A percentile compares a stretch with the other conserved stretches of the same genome.
Evolutionary conservation across 1,139 yeast species (phyloP).

Genomic region (Zygosaccharomyces pseudobailii): DNA sequence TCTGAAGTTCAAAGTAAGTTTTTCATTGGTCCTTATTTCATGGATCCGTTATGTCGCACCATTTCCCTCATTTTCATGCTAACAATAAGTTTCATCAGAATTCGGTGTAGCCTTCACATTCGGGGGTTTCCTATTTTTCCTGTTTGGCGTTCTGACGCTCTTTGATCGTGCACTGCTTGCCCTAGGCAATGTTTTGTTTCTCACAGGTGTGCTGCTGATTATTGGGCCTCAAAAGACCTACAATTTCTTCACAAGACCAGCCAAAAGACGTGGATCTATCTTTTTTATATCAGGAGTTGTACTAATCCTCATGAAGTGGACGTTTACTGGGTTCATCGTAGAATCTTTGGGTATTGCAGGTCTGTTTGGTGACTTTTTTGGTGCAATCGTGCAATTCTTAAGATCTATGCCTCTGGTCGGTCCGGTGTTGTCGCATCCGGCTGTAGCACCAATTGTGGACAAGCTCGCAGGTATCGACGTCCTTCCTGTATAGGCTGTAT

Average conservation of each 20-base stretch:
- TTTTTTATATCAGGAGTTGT: slow-evolving; percentile 73
- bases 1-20: slow-evolving; percentile 72
- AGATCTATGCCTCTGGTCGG: slow-evolving; percentile 88
- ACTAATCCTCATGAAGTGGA: slow-evolving; percentile 67
- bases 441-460: slow-evolving; percentile 72
- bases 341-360: slow-evolving; percentile 87
- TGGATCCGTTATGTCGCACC: background rate
- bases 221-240: slow-evolving; percentile 86
- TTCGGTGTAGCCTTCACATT: slow-evolving; percentile 94
- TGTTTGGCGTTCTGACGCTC: slow-evolving; percentile 77
- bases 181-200: slow-evolving; percentile 75
- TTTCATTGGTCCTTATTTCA: background rate
- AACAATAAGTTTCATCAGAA: slow-evolving; percentile 42
- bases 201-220: slow-evolving; percentile 76
- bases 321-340: slow-evolving; percentile 78
- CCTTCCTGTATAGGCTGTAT: slow-evolving; percentile 47
- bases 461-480: slow-evolving; percentile 60
- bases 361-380: slow-evolving; percentile 86
- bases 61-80: slow-evolving; percentile 4
- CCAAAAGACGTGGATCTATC: slow-evolving; percentile 78
- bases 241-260: slow-evolving; percentile 79
- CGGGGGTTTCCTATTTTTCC: slow-evolving; percentile 72
- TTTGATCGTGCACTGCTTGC: slow-evolving; percentile 89
- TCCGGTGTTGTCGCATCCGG: slow-evolving; percentile 75
- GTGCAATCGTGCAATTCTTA: slow-evolving; percentile 83